Conservation (phyloP, 768 basidiomycete genomes). For the Hygrophorus russula region DNA sequence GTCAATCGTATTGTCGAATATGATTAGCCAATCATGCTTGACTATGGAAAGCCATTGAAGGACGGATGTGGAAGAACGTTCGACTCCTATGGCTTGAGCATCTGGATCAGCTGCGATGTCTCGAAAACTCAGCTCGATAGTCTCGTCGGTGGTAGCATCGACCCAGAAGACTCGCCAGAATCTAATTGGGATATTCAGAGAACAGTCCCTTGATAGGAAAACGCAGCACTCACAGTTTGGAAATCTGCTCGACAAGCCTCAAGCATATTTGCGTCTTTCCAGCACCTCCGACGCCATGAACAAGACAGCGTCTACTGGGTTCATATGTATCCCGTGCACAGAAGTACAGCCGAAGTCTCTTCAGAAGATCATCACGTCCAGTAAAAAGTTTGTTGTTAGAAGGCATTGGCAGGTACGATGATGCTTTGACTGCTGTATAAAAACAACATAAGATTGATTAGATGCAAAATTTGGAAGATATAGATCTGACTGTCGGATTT, state of each 20-base stretch:
- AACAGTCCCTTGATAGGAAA: neutral
- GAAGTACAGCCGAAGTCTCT: too few species aligned
- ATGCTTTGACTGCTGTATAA: too few species aligned
- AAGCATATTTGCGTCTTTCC: neutral
- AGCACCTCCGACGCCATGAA: conserved; percentile 3
- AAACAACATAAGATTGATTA: too few species aligned
- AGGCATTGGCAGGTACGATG: too few species aligned
- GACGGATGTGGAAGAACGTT: conserved; percentile 1
- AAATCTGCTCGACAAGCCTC: neutral
- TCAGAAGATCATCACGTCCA: too few species aligned
- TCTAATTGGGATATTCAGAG: conserved; percentile 1
- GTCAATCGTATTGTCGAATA: conserved; percentile 14
- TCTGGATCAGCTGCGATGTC: conserved; percentile 1
- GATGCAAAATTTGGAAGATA: too few species aligned
- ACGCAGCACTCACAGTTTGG: too few species aligned
- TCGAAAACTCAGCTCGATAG: conserved; percentile 7
- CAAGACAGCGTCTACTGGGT: neutral
- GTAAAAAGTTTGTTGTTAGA: too few species aligned
- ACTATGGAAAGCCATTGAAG: conserved; percentile 9
- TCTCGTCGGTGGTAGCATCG: conserved; percentile 14
- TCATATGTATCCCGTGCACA: too few species aligned
- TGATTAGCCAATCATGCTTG: conserved; percentile 11
- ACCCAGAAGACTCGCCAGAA: conserved; percentile 14
- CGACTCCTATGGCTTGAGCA: neutral
- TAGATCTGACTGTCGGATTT: too few species aligned